Evolutionary conservation across 148 eudicot genomes (phyloP), one percentile per base, ranked within the genome.

Genomic region (Dianthus caryophyllus): DNA sequence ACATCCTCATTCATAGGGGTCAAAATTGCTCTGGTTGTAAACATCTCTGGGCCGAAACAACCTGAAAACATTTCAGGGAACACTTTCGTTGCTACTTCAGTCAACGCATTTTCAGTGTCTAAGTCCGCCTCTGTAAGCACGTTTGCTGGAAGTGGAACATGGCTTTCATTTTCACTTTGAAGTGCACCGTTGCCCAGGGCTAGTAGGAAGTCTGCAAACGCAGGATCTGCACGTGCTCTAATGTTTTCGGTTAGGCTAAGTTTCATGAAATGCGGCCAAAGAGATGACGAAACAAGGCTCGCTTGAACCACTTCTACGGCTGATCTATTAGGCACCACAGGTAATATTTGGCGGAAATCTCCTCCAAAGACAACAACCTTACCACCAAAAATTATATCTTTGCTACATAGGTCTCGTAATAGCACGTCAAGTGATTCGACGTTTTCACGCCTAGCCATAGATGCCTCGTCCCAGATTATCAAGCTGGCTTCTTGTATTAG

Each of bases 1-100:
- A 62, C 63, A 36, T 47, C 61, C 1, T 62, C 74, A 64, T 71
- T 71, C 44, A 24, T 62, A n/a, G n/a, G n/a, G n/a, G n/a, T n/a
- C n/a, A n/a, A n/a, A n/a, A n/a, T n/a, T n/a, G n/a, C n/a, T n/a
- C 48, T 4, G 9, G 52, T 44, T 20, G 62, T 43, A 4, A 63
- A 39, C 1, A 71, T 53, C 9, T 39, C 15, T 5, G 0, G 0
- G 14, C 9, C 18, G 27, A 31, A 33, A 6, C 43, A 26, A 9
- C 25, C 18, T 4, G 18, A 1, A 7, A 4, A 4, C 14, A 69
- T 2, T 13, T 69, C 56, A 1, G 51, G 51, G 24, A 39, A 69
- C 0, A 27, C 18, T 4, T 0, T 9, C 0, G 6, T 41, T 1
- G 6, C 5, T 6, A 63, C 9, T 1, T 26, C 6, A 1, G 14